These are phyloP conservation scores for Yamadazyma diospyri DNA, from an alignment of 1,139 yeast genomes.

Conservation along the genomic window DNA sequence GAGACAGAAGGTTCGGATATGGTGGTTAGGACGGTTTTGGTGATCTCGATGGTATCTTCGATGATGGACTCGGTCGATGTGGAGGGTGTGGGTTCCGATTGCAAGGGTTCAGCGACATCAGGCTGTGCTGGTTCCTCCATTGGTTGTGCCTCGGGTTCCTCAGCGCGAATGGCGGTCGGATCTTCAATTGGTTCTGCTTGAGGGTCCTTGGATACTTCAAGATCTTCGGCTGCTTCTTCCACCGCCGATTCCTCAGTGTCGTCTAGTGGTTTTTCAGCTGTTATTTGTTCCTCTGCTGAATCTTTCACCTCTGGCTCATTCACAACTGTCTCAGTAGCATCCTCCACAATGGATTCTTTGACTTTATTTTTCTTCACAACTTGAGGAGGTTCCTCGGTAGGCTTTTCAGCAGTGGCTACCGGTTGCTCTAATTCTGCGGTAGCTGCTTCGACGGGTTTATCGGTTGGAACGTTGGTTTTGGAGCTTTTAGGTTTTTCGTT, in stretches of 20 bases:
- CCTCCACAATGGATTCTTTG: conserved; percentile 6
- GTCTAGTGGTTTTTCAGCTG: conserved; percentile 6
- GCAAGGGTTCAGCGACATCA: too few relatives aligned
- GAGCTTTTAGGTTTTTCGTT: too few relatives aligned
- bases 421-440: conserved; percentile 3
- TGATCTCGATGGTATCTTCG: conserved; percentile 1
- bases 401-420: conserved; percentile 3
- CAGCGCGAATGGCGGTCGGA: too few relatives aligned
- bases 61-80: too few relatives aligned
- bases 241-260: too few relatives aligned
- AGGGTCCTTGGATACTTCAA: conserved; percentile 4
- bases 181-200: conserved; percentile 5
- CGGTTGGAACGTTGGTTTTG: too few relatives aligned
- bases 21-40: background rate
- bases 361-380: too few relatives aligned
- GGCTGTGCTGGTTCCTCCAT: too few relatives aligned
- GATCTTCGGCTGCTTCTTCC: conserved; percentile 5
- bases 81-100: too few relatives aligned
- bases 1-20: background rate
- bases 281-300: conserved; percentile 1
- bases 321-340: conserved; percentile 1
- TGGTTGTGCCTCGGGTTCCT: too few relatives aligned
- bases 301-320: conserved; percentile 5
- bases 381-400: too few relatives aligned
- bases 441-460: conserved; percentile 1